Conservation (phyloP, 2,329 filamentous ascomycete species). For the Blastomyces parvus region DNA sequence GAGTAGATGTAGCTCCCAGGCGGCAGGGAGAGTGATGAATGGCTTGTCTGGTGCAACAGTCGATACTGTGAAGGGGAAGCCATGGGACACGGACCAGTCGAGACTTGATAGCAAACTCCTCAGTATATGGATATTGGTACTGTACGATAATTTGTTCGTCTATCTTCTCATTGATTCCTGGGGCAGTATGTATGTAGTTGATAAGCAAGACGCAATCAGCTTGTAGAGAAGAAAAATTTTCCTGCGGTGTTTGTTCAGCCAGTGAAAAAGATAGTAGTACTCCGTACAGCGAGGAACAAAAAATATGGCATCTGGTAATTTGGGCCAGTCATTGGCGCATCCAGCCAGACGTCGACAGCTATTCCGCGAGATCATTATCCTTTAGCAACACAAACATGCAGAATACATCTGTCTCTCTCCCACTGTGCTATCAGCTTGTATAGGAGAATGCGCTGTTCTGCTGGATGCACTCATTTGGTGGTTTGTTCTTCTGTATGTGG, state of each 20-base stretch:
- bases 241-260: not conserved
- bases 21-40: conserved; percentile 32
- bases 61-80: conserved; percentile 8
- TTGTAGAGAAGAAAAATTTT: not conserved
- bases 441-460: not conserved
- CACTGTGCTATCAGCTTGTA: not conserved
- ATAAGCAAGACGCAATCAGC: not conserved
- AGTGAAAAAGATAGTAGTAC: not conserved
- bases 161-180: not conserved
- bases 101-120: not conserved
- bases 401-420: not conserved
- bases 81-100: conserved; percentile 5
- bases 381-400: not conserved
- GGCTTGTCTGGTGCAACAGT: conserved; percentile 11
- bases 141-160: not conserved
- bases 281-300: not conserved
- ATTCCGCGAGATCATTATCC: not conserved
- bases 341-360: not conserved
- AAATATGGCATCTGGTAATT: not conserved
- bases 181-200: not conserved
- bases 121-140: not conserved
- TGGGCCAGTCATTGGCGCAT: not conserved
- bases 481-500: not conserved
- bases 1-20: conserved; percentile 37
- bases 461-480: not conserved